Evolutionary conservation across 441 rosid genomes (phyloP).

Genomic region (Erodium trifolium): DNA sequence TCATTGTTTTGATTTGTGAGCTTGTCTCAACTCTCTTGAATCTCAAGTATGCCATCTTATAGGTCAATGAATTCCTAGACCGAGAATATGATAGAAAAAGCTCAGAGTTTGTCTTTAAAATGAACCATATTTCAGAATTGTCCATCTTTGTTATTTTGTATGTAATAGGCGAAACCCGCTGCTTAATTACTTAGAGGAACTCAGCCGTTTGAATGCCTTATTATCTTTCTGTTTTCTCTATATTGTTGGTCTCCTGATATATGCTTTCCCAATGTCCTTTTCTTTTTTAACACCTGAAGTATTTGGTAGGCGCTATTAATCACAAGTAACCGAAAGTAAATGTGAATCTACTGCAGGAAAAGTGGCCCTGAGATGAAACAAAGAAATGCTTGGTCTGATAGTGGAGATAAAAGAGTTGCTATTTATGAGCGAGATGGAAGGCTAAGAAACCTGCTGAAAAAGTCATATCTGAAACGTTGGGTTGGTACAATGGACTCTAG

Average conservation of each 20-base stretch:
- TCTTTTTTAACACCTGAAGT: too few species aligned
- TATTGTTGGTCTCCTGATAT: too few species aligned
- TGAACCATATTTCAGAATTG: too few species aligned
- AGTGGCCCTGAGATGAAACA: slow-evolving; percentile 29
- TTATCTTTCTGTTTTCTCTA: background rate
- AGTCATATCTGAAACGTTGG: slow-evolving; percentile 77
- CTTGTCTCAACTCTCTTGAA: background rate
- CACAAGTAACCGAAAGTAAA: background rate
- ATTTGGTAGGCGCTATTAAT: too few species aligned
- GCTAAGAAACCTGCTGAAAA: slow-evolving; percentile 68
- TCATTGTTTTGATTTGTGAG: background rate
- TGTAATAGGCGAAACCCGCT: background rate
- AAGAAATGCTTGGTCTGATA: slow-evolving; percentile 30
- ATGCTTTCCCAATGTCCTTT: too few species aligned
- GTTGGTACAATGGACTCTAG: slow-evolving; percentile 40
- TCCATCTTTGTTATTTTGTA: background rate
- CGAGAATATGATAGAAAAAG: too few species aligned
- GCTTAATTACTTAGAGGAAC: too few species aligned
- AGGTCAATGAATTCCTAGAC: background rate
- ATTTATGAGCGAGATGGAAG: slow-evolving; percentile 56
- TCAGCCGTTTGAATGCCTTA: too few species aligned
- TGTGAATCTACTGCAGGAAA: slow-evolving; percentile 40
- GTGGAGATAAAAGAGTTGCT: slow-evolving; percentile 26
- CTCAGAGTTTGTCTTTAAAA: too few species aligned
- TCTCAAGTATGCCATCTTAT: background rate